Percentiles rank a stretch among this genome's conserved stretches.
Conservation (phyloP, 441 rosid genomes). For the Populus hybrid region DNA sequence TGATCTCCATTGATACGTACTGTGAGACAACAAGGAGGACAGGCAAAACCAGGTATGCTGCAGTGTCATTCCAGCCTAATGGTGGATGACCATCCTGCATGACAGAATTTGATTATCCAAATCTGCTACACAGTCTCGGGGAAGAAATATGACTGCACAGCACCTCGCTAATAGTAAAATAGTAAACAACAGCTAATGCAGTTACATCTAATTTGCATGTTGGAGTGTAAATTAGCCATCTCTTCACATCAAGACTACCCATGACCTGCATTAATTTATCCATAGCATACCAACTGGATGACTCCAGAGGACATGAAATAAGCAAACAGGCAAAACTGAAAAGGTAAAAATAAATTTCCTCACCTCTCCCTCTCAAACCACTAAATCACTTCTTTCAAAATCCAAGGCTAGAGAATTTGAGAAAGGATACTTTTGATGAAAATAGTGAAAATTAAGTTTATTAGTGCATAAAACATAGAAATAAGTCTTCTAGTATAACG, state of each 20-base stretch:
- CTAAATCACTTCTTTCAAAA: background rate
- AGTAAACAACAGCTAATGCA: background rate
- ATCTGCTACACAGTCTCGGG: constrained; percentile 5
- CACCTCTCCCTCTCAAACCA: constrained; percentile 11
- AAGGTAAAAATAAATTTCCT: background rate
- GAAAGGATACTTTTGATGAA: background rate
- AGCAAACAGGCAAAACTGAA: background rate
- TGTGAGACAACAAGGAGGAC: constrained; percentile 86
- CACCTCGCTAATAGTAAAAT: background rate
- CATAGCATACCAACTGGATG: background rate
- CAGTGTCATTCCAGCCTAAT: constrained; percentile 86
- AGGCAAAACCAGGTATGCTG: constrained; percentile 93
- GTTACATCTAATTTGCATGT: constrained; percentile 8
- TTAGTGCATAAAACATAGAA: background rate
- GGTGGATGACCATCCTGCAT: constrained; percentile 96
- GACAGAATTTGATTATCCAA: constrained; percentile 26
- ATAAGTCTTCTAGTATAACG: background rate
- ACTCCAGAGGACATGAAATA: background rate
- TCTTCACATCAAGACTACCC: background rate
- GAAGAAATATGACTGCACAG: background rate
- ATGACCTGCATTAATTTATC: background rate
- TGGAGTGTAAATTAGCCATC: constrained; percentile 1
- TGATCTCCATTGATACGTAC: constrained; percentile 89
- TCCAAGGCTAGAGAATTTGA: background rate
- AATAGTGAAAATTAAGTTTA: background rate